A percentile compares a stretch with the other conserved stretches of the same genome.
Evolutionary conservation across 1,284 basidiomycete species (phyloP).

Genomic region (Mycosarcoma maydis): DNA sequence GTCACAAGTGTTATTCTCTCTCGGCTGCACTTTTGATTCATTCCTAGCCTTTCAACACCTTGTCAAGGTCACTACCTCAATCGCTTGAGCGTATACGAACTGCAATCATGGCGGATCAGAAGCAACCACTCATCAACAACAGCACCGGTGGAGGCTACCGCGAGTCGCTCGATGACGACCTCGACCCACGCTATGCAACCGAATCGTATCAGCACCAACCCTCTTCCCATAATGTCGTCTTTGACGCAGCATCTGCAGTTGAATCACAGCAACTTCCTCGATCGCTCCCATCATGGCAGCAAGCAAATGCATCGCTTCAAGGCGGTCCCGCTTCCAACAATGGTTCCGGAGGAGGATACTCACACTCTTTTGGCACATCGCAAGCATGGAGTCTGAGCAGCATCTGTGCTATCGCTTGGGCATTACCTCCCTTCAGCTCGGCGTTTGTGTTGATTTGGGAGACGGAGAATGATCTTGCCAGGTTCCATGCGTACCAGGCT

Average conservation of each 20-base stretch:
- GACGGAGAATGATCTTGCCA: constrained; percentile 57
- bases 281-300: constrained; percentile 18
- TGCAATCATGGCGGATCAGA: constrained; percentile 32
- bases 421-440: constrained; percentile 54
- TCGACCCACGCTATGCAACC: constrained; percentile 56
- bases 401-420: constrained; percentile 55
- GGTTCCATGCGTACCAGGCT: constrained; percentile 62
- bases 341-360: constrained; percentile 8
- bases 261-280: constrained; percentile 30
- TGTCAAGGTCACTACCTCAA: too few relatives aligned
- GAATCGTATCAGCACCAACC: constrained; percentile 52
- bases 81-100: too few relatives aligned
- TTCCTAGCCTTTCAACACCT: too few relatives aligned
- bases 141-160: constrained; percentile 16
- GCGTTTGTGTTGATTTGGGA: constrained; percentile 56
- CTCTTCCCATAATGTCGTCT: constrained; percentile 31
- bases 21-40: too few relatives aligned
- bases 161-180: constrained; percentile 44
- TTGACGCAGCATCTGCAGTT: constrained; percentile 37
- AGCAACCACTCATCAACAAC: constrained; percentile 33
- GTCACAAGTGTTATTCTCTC: constrained; percentile 5
- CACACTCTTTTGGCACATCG: constrained; percentile 39
- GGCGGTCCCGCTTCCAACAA: neutral
- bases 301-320: neutral
- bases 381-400: constrained; percentile 49